phyloP scores from a whole-genome alignment of 164 flowering plant genomes.

The Berberis thunbergii region DNA sequence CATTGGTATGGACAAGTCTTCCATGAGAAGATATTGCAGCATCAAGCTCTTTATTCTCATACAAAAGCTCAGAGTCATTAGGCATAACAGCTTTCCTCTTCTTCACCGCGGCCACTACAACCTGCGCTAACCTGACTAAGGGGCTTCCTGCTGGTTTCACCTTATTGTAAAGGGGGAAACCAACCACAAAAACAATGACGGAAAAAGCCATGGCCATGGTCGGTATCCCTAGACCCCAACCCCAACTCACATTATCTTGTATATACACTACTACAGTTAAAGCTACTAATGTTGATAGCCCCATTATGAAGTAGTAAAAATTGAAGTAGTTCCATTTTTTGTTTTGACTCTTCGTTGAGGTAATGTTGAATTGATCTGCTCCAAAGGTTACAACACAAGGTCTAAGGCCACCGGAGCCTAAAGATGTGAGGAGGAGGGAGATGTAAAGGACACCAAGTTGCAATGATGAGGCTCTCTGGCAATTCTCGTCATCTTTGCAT shows the following conservation, averaged over 20 bases:
- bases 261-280: background rate
- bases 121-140: background rate
- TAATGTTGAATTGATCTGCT: background rate
- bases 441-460: background rate
- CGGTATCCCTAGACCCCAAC: background rate
- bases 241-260: background rate
- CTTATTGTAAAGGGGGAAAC: background rate
- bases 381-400: background rate
- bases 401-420: background rate
- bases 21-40: background rate
- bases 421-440: background rate
- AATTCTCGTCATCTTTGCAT: background rate
- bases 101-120: background rate
- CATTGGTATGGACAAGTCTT: background rate
- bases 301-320: background rate
- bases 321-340: background rate
- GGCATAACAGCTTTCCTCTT: background rate
- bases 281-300: background rate
- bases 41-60: background rate
- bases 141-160: background rate
- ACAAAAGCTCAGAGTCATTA: background rate
- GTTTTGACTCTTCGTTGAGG: background rate
- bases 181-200: background rate
- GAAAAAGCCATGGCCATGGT: background rate
- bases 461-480: background rate